Conservation (phyloP, 805 yeast genomes). For the Cyberlindnera samutprakarnensis region DNA sequence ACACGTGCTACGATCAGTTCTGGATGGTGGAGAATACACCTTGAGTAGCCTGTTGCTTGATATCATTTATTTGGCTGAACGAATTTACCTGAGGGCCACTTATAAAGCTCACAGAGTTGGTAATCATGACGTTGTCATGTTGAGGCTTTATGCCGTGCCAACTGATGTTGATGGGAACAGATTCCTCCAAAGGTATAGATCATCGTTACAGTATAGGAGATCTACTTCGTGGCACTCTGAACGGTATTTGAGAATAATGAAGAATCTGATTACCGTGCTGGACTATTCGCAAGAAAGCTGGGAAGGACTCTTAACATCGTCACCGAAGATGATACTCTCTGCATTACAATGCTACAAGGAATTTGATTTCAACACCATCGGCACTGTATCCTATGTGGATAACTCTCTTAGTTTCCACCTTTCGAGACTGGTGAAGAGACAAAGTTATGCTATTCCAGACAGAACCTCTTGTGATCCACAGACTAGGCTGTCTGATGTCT, state of each 20-base stretch:
- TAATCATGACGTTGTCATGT: slow-evolving; percentile 13
- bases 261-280: slow-evolving; percentile 28
- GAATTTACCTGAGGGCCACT: slow-evolving; percentile 35
- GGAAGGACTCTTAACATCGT: slow-evolving; percentile 22
- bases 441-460: background rate
- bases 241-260: slow-evolving; percentile 26
- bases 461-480: slow-evolving; percentile 10
- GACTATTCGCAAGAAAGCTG: slow-evolving; percentile 37
- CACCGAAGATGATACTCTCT: no score
- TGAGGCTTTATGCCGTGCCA: slow-evolving; percentile 44
- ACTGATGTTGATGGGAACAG: slow-evolving; percentile 32
- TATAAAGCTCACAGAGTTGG: slow-evolving; percentile 23
- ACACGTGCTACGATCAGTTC: slow-evolving; percentile 5
- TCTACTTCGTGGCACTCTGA: slow-evolving; percentile 27
- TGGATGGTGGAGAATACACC: slow-evolving; percentile 9
- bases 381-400: slow-evolving; percentile 6
- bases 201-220: slow-evolving; percentile 25
- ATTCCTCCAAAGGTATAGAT: slow-evolving; percentile 29
- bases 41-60: slow-evolving; percentile 25
- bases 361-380: slow-evolving; percentile 14
- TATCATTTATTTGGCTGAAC: slow-evolving; percentile 35
- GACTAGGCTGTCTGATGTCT: slow-evolving; percentile 8
- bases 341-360: slow-evolving; percentile 8
- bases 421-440: slow-evolving; percentile 25
- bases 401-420: slow-evolving; percentile 22